phyloP scores from a whole-genome alignment of 257 asterid genomes.

The Nicotiana otophora region DNA sequence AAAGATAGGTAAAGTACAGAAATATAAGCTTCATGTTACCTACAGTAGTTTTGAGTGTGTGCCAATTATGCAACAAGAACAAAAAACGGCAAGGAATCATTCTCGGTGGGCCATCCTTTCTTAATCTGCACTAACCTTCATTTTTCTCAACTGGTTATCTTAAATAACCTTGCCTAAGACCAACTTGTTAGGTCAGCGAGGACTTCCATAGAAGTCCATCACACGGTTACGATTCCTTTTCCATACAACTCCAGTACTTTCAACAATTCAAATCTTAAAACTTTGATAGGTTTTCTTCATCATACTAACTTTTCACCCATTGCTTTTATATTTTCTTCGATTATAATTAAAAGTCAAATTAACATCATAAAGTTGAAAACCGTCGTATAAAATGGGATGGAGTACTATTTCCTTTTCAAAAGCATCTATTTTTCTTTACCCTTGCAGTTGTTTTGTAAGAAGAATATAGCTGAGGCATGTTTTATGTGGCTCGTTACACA shows the following conservation, averaged over 20 bases:
- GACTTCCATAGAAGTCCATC: neutral
- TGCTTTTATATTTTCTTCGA: no score
- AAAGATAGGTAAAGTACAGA: neutral
- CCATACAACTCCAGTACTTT: neutral
- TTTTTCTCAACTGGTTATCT: neutral
- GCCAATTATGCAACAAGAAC: neutral
- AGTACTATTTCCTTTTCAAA: no score
- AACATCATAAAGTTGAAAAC: no score
- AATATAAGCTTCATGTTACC: neutral
- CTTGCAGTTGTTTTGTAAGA: no score
- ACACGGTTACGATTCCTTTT: neutral
- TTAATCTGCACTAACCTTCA: neutral
- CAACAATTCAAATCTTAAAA: neutral
- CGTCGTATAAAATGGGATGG: no score
- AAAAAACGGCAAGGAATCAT: slow-evolving; percentile 1
- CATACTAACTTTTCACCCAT: no score
- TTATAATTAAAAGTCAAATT: no score
- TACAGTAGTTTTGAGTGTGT: neutral
- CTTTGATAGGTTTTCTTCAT: neutral
- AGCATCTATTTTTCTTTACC: no score
- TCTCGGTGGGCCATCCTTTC: neutral
- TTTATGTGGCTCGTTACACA: no score
- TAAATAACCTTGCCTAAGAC: neutral
- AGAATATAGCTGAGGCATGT: no score
- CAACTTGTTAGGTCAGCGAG: neutral